Evolutionary conservation across 495 filamentous ascomycete genomes (phyloP), one percentile per base, ranked within the genome.

Genomic region (Aspergillus leporis): DNA sequence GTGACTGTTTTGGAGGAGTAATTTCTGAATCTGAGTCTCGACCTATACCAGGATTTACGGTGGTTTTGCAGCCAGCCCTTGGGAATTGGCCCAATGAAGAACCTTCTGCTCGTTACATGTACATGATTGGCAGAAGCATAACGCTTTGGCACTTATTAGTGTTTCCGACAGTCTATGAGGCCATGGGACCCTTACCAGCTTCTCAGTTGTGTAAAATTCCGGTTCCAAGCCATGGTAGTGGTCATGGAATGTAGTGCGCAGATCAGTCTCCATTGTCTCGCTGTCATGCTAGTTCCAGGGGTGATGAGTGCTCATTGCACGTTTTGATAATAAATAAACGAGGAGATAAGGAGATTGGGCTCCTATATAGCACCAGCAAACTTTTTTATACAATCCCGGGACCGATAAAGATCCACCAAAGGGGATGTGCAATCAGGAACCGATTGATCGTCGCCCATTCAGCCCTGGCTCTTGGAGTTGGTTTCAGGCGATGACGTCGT

Each of bases 71-170:
- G 74, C 86, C 86, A 89, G 52, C 85, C 86, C 61, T 84, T 81
- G 5, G 86, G 86, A 36, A 89, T 85, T 21, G 86, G 86, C 9
- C 86, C 86, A 61, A 89, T 87, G 69, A 89, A 89, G 66, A 80
- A 83, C 34, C 86, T 79, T 25, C 84, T 75, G 41, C 78, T 82
- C 8, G 86, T 89, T 60, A 86, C 71, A 66, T 88, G 78, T 30
- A 89, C 66, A 63, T 89, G 86, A 48, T 81, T 76, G 19, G 86
- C 78, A 50, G 80, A 85, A 28, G 85, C 81, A 77, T 89, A 83
- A 63, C 80, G 76, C 85, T 87, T 59, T 59, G 10, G 9, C 48
- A 51, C 16, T 18, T 32, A 16, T 60, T 14, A 48, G 61, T 49
- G 5, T 31, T 45, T 19, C 22, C 0, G 55, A 14, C 18, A 48